phyloP scores from a whole-genome alignment of 176 grass and related monocot genomes.

The Carex myosuroides region DNA sequence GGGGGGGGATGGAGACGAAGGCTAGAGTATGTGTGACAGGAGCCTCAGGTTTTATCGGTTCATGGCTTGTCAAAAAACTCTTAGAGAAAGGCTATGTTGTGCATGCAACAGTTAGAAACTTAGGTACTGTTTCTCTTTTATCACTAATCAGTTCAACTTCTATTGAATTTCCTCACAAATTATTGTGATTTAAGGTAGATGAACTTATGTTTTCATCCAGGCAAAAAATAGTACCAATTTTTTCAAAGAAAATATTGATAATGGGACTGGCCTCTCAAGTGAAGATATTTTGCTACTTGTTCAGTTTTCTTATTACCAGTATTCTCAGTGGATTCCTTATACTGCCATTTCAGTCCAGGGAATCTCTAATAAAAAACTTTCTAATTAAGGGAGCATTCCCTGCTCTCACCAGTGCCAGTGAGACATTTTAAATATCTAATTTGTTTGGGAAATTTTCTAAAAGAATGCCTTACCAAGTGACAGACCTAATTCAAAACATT shows the following conservation, averaged over 20 bases:
- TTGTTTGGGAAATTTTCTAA: neutral
- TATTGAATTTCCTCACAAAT: neutral
- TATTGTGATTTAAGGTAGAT: neutral
- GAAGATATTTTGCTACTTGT: neutral
- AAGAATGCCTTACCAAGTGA: neutral
- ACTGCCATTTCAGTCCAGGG: neutral
- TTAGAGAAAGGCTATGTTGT: slow-evolving; percentile 23
- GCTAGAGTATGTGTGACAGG: slow-evolving; percentile 34
- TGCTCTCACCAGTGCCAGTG: neutral
- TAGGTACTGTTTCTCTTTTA: slow-evolving; percentile 15
- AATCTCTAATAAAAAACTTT: neutral
- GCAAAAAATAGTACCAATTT: neutral
- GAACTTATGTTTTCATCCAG: neutral
- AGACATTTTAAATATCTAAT: neutral
- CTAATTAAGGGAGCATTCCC: neutral
- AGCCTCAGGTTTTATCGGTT: slow-evolving; percentile 32
- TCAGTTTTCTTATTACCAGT: neutral
- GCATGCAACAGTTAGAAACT: slow-evolving; percentile 32
- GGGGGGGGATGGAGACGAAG: slow-evolving; percentile 8
- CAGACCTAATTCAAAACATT: neutral
- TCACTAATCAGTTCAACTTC: neutral
- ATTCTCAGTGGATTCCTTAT: neutral
- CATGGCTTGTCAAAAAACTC: slow-evolving; percentile 37
- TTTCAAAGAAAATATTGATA: neutral
- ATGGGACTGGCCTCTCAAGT: neutral